phyloP scores from a whole-genome alignment of 805 yeast genomes.

The Scheffersomyces ergatensis region DNA sequence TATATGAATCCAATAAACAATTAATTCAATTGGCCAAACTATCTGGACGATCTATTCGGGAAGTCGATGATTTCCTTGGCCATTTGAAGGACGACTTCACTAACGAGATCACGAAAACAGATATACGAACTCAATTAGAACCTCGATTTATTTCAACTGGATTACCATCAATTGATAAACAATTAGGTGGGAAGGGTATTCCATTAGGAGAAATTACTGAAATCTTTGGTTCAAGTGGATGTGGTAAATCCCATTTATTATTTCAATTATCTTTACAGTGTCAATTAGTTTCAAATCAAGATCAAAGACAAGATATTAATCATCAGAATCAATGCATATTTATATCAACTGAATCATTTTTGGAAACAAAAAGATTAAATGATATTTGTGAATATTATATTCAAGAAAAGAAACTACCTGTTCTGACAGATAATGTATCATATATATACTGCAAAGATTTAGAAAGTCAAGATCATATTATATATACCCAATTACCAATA shows the following conservation, averaged over 20 bases:
- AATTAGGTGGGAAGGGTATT: constrained; percentile 29
- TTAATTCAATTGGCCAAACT: constrained; percentile 16
- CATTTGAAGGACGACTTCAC: constrained; percentile 3
- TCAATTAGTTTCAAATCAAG: constrained; percentile 26
- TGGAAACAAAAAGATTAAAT: constrained; percentile 62
- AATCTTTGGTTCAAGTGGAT: constrained; percentile 78
- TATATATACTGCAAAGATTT: constrained; percentile 63
- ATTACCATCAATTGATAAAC: constrained; percentile 19
- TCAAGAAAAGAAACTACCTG: constrained; percentile 3
- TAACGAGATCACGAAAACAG: not conserved
- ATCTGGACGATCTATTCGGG: constrained; percentile 23
- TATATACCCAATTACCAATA: constrained; percentile 66
- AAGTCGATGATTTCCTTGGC: constrained; percentile 19
- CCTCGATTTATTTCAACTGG: constrained; percentile 19
- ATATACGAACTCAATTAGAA: not conserved
- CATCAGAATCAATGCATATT: constrained; percentile 40
- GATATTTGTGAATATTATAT: constrained; percentile 17
- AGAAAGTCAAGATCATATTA: constrained; percentile 71
- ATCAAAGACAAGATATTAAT: too few species aligned
- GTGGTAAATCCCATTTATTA: constrained; percentile 82
- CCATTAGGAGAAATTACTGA: constrained; percentile 51
- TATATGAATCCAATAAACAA: constrained; percentile 9
- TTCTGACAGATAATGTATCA: constrained; percentile 36
- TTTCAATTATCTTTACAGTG: constrained; percentile 63
- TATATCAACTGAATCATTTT: constrained; percentile 73